Conservation (phyloP, 495 filamentous ascomycete genomes). For the Sabuloglossum arenarium region DNA sequence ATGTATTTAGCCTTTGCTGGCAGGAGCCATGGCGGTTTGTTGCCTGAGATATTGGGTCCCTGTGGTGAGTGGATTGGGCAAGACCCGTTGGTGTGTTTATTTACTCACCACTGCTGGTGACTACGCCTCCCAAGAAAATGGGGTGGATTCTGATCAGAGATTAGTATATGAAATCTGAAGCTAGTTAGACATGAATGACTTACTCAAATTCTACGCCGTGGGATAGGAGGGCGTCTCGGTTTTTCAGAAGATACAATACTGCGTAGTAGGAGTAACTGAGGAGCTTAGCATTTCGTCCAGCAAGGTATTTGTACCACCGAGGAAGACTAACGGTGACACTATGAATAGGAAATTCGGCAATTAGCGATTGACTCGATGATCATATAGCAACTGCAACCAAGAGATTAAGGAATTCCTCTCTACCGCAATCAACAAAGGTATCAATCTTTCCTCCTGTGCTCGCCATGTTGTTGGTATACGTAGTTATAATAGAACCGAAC, state of each 20-base stretch:
- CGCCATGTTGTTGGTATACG: background rate
- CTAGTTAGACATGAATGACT: conserved; percentile 8
- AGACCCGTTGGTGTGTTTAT: too few species aligned
- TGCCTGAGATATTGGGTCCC: conserved; percentile 29
- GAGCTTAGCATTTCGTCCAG: background rate
- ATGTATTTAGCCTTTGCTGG: conserved; percentile 42
- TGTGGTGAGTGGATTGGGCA: too few species aligned
- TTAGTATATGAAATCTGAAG: background rate
- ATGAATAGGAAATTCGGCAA: background rate
- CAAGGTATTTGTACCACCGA: background rate
- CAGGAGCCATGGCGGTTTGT: conserved; percentile 52
- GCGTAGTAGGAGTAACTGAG: conserved; percentile 49
- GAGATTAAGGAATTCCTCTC: conserved; percentile 1
- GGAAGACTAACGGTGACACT: background rate
- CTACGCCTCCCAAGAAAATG: conserved; percentile 55
- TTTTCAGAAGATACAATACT: conserved; percentile 33
- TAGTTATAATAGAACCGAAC: background rate
- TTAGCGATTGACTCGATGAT: conserved; percentile 7
- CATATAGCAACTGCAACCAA: background rate
- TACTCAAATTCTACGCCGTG: conserved; percentile 44
- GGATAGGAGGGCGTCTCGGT: conserved; percentile 27
- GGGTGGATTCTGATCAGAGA: conserved; percentile 34
- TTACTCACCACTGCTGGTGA: conserved; percentile 33
- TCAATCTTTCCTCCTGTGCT: conserved; percentile 38
- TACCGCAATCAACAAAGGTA: conserved; percentile 37